Conservation (phyloP, 345 rosid species). For the Linum usitatissimum region DNA sequence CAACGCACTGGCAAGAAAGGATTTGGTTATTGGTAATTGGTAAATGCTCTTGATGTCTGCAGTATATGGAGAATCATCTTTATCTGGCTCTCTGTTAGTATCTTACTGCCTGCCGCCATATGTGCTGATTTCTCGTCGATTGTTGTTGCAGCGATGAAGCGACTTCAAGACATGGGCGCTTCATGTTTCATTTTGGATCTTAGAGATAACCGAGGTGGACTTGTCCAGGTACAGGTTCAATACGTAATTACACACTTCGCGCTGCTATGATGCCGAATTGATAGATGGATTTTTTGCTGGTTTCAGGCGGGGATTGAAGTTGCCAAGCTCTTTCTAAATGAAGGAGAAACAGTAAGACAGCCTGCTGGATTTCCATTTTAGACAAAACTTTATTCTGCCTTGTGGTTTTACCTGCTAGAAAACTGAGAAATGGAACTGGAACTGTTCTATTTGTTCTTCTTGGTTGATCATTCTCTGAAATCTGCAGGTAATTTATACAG, state of each 20-base stretch:
- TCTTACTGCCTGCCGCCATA: too few species aligned
- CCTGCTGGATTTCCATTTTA: conserved; percentile 5
- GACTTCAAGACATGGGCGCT: conserved; percentile 85
- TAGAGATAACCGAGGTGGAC: conserved; percentile 95
- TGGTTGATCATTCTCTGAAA: background rate
- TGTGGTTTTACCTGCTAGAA: background rate
- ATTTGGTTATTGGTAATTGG: conserved; percentile 62
- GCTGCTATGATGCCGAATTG: conserved; percentile 1
- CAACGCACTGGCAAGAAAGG: conserved; percentile 90
- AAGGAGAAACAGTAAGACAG: conserved; percentile 68
- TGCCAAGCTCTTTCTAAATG: conserved; percentile 75
- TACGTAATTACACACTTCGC: too few species aligned
- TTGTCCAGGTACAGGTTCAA: conserved; percentile 55
- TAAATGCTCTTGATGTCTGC: background rate
- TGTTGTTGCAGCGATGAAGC: conserved; percentile 59
- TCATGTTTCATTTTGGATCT: conserved; percentile 78
- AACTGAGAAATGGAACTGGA: background rate
- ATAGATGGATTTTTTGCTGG: conserved; percentile 12
- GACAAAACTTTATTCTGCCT: conserved; percentile 2
- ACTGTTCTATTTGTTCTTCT: background rate
- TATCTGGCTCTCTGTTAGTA: too few species aligned
- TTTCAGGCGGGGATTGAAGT: conserved; percentile 95
- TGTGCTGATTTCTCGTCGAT: background rate
- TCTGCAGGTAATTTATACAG: conserved; percentile 71
- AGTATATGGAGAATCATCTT: too few species aligned